Base-by-base conservation (phyloP, 2,329 filamentous ascomycete species). In the Corniculantispora saksenae region DNA sequence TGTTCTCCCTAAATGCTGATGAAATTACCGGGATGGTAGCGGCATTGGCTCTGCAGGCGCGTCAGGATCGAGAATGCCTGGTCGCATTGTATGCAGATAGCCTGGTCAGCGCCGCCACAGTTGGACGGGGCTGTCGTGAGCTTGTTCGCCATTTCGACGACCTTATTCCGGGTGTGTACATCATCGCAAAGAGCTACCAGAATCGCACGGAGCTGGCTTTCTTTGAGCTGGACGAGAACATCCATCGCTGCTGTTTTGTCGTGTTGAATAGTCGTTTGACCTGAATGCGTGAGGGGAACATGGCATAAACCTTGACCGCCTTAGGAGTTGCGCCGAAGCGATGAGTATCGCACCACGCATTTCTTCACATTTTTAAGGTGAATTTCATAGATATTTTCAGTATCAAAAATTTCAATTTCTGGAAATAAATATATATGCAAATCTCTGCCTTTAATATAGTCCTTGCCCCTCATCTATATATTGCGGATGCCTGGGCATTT, bases 171-270 rank as follows among this genome's bases (percentile, higher is more conserved):
- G 15, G 19, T 61, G 21, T 12, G 19, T 12, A 0, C 8, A 35
- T 61, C 48, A 17, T 61, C 3, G 35, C 48, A 54, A 23, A 61
- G 59, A 10, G 35, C 59, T 6, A 54, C 13, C 23, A 61, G 59
- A 35, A 61, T 61, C 23, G 35, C 48, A 21, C 59, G 59, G 23
- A 61, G 48, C 32, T 61, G 59, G 35, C 32, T 45, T 6, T 61
- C 48, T 4, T 15, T 40, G 9, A 54, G 29, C 23, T 17, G 45
- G 59, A 23, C 48, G 23, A 61, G 15, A 23, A 54, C 4, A 19
- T 61, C 59, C 58, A 61, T 61, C 7, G 25, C 19, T 23, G 35
- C 43, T 10, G 23, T 27, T n/a, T n/a, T 53, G 9, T 38, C 2
- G 7, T 58, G n/a, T 58, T 43, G 25, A 21, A 40, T 15, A 5